phyloP scores from a whole-genome alignment of 805 yeast genomes.

The Zygosaccharomyces bailii region DNA sequence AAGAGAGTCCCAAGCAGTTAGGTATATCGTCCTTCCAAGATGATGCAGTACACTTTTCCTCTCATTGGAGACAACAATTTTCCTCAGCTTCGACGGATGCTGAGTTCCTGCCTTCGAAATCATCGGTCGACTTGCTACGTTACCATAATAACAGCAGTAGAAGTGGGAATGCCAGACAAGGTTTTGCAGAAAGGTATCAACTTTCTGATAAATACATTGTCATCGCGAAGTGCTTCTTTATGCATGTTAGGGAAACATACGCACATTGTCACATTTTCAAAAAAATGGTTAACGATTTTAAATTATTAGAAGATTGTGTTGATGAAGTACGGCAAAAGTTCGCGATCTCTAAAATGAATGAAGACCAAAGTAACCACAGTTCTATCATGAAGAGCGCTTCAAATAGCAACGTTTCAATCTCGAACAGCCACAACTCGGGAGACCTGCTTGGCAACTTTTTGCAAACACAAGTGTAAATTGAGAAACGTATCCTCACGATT shows the following conservation, averaged over 20 bases:
- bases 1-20: neutral
- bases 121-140: slow-evolving; percentile 14
- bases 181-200: slow-evolving; percentile 31
- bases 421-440: slow-evolving; percentile 5
- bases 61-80: neutral
- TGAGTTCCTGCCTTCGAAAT: slow-evolving; percentile 11
- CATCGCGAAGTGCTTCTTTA: slow-evolving; percentile 30
- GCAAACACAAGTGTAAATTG: slow-evolving; percentile 6
- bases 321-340: slow-evolving; percentile 11
- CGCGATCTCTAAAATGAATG: neutral
- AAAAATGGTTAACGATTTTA: slow-evolving; percentile 28
- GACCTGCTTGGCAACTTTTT: slow-evolving; percentile 10
- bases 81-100: neutral
- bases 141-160: slow-evolving; percentile 4
- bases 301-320: slow-evolving; percentile 20
- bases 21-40: slow-evolving; percentile 5
- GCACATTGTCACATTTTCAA: slow-evolving; percentile 31
- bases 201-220: slow-evolving; percentile 29
- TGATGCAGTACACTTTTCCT: neutral
- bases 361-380: neutral
- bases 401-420: slow-evolving; percentile 1
- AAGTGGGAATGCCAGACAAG: slow-evolving; percentile 17
- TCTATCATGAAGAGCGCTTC: neutral
- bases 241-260: slow-evolving; percentile 22
- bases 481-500: too few relatives aligned